Conservation (phyloP, 2,329 filamentous ascomycete genomes). For the Dactylella cylindrospora region DNA sequence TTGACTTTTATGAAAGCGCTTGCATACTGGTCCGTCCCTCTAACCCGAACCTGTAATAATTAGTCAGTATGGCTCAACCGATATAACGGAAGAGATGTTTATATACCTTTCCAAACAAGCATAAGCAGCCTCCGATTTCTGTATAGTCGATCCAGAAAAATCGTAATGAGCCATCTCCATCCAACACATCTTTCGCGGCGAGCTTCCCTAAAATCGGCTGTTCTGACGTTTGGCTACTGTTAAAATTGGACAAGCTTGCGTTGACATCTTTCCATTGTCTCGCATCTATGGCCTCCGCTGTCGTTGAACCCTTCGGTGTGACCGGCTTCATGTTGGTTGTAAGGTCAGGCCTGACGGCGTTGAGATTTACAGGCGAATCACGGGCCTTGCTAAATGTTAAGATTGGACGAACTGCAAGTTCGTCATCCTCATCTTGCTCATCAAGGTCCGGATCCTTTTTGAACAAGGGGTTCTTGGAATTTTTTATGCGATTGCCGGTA, state of each 20-base stretch:
- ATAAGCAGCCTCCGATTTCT: constrained; percentile 86
- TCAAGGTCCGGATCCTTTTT: constrained; percentile 56
- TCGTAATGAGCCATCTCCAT: constrained; percentile 84
- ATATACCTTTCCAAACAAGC: constrained; percentile 92
- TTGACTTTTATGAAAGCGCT: constrained; percentile 97
- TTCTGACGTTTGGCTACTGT: constrained; percentile 5
- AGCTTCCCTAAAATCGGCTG: constrained; percentile 70
- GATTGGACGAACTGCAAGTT: constrained; percentile 55
- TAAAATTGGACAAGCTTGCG: constrained; percentile 68
- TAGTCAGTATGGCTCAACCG: neutral
- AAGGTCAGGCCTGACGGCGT: constrained; percentile 47
- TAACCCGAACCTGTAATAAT: constrained; percentile 52
- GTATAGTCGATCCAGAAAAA: constrained; percentile 98
- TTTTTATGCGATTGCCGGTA: neutral
- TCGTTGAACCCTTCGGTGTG: neutral
- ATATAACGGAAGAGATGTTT: constrained; percentile 56
- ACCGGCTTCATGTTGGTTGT: constrained; percentile 1
- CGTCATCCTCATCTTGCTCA: constrained; percentile 68
- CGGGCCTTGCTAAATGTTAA: constrained; percentile 29
- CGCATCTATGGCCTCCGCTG: constrained; percentile 67
- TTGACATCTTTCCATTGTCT: constrained; percentile 87
- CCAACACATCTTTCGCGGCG: constrained; percentile 79
- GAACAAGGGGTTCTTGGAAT: constrained; percentile 59
- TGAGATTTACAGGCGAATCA: constrained; percentile 54
- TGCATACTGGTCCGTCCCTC: constrained; percentile 72